These are phyloP conservation scores for Podospora didyma DNA, from an alignment of 495 filamentous ascomycete species.

Conservation along the genomic window DNA sequence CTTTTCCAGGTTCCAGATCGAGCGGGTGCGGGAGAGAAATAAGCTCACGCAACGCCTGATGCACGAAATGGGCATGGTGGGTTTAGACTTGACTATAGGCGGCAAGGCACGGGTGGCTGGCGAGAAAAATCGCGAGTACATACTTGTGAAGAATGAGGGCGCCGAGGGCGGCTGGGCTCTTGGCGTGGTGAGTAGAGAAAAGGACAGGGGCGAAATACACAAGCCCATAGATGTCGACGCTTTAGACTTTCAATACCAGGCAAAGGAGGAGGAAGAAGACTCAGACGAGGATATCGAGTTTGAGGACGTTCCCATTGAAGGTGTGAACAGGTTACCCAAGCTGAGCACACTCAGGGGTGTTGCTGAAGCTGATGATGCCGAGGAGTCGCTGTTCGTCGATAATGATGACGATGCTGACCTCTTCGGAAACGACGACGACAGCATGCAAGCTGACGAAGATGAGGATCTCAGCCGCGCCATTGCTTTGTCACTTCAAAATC, in stretches of 20 bases:
- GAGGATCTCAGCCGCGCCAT: slow-evolving; percentile 79
- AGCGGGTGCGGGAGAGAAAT: slow-evolving; percentile 85
- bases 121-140: slow-evolving; percentile 88
- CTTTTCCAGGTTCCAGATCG: slow-evolving; percentile 94
- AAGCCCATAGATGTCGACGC: slow-evolving; percentile 90
- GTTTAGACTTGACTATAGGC: slow-evolving; percentile 60
- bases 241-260: slow-evolving; percentile 55
- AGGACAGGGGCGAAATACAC: slow-evolving; percentile 64
- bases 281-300: slow-evolving; percentile 74
- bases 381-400: slow-evolving; percentile 66
- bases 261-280: slow-evolving; percentile 51
- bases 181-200: slow-evolving; percentile 82
- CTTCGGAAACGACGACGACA: slow-evolving; percentile 30
- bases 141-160: slow-evolving; percentile 89
- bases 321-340: slow-evolving; percentile 84
- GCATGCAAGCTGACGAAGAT: slow-evolving; percentile 57
- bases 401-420: slow-evolving; percentile 24
- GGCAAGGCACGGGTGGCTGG: slow-evolving; percentile 74
- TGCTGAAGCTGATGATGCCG: slow-evolving; percentile 15
- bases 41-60: slow-evolving; percentile 93
- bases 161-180: slow-evolving; percentile 97
- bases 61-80: slow-evolving; percentile 88
- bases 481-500: slow-evolving; percentile 66
- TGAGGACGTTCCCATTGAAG: slow-evolving; percentile 94
- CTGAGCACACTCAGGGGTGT: slow-evolving; percentile 1